These are phyloP conservation scores for Zizania palustris DNA, from an alignment of 202 grass and related monocot genomes.

Conservation along the genomic window DNA sequence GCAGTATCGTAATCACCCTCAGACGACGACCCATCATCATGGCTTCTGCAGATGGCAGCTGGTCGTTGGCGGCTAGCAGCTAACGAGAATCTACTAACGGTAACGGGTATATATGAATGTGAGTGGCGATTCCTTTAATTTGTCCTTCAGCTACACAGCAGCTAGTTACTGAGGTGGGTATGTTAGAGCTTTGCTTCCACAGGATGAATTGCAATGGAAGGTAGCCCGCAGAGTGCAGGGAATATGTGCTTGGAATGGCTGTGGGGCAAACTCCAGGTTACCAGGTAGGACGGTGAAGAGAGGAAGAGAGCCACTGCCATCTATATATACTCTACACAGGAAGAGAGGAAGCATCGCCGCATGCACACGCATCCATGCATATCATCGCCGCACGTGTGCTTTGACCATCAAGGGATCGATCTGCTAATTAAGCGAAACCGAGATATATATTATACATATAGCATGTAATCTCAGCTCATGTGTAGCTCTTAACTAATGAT, in stretches of 20 bases:
- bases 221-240: constrained; percentile 25
- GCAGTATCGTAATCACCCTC: not conserved
- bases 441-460: too few species aligned
- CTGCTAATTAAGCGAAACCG: not conserved
- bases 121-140: not conserved
- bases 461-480: too few species aligned
- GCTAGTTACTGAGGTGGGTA: not conserved
- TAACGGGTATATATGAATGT: not conserved
- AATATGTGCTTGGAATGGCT: constrained; percentile 60
- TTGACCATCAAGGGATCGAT: constrained; percentile 32
- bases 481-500: too few species aligned
- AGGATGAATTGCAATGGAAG: constrained; percentile 46
- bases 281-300: constrained; percentile 18
- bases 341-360: not conserved
- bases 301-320: not conserved
- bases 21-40: constrained; percentile 24
- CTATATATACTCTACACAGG: constrained; percentile 28
- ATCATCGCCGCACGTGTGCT: not conserved
- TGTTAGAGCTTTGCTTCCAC: not conserved
- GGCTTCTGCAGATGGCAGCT: constrained; percentile 11
- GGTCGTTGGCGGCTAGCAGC: not conserved
- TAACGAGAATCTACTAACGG: not conserved
- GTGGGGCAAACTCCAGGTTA: constrained; percentile 37
- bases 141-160: not conserved
- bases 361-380: not conserved